Percentiles rank a stretch among this genome's conserved stretches.
phyloP scores from a whole-genome alignment of 441 rosid genomes.

The Euphorbia schlechtendalii region DNA sequence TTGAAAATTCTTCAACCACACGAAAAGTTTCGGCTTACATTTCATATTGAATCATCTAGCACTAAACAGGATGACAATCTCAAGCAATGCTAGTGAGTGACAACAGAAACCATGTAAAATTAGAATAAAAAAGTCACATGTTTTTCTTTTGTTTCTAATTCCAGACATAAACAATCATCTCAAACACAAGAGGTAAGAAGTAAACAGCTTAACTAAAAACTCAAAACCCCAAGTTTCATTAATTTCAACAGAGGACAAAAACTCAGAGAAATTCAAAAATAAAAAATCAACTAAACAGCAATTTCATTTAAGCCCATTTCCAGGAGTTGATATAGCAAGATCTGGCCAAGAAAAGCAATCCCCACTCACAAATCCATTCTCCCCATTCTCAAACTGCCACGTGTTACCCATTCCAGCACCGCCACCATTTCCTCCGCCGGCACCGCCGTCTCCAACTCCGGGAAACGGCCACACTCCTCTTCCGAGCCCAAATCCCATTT shows the following conservation, averaged over 20 bases:
- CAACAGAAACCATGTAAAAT: not conserved
- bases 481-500: slow-evolving; percentile 61
- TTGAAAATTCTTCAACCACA: not conserved
- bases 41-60: not conserved
- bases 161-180: slow-evolving; percentile 6
- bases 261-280: not conserved
- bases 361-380: slow-evolving; percentile 46
- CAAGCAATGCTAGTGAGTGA: not conserved
- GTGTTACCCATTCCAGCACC: slow-evolving; percentile 28
- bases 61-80: not conserved
- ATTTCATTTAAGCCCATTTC: slow-evolving; percentile 57
- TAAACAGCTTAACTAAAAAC: not conserved
- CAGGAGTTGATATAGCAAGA: slow-evolving; percentile 76
- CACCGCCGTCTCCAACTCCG: slow-evolving; percentile 35
- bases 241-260: slow-evolving; percentile 5
- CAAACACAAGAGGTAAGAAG: not conserved
- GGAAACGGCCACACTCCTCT: slow-evolving; percentile 72
- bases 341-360: slow-evolving; percentile 86
- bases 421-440: slow-evolving; percentile 15
- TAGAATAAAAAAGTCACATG: too few relatives aligned
- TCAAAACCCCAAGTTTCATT: slow-evolving; percentile 3
- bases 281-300: not conserved
- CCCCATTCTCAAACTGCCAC: slow-evolving; percentile 82
- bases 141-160: slow-evolving; percentile 6
- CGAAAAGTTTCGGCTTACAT: not conserved